These are phyloP conservation scores for Polyporus tsugae DNA, from an alignment of 1,284 basidiomycete species.

Conservation along the genomic window DNA sequence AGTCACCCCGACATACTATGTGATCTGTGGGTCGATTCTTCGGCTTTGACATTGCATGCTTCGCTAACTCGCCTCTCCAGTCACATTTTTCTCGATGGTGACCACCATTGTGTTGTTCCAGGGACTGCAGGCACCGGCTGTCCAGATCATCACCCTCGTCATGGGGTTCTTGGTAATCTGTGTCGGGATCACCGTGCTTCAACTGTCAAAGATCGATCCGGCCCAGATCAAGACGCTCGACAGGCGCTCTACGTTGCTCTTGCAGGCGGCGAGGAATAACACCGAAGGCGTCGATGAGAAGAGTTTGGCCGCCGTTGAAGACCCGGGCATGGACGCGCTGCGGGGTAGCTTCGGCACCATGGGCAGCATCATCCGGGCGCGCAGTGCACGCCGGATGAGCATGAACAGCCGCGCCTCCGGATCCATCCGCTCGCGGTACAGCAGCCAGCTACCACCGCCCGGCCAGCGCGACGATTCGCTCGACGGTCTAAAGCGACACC, in stretches of 20 bases:
- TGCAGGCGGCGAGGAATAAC: conserved; percentile 75
- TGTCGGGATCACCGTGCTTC: conserved; percentile 92
- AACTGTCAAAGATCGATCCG: conserved; percentile 95
- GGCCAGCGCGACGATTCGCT: conserved; percentile 36
- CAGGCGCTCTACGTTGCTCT: conserved; percentile 84
- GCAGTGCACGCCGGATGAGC: conserved; percentile 70
- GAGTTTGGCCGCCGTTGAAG: conserved; percentile 60
- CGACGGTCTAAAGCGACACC: conserved; percentile 70
- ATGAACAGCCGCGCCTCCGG: conserved; percentile 54
- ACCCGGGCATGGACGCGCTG: conserved; percentile 89
- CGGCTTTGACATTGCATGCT: conserved; percentile 6
- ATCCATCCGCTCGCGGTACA: conserved; percentile 38
- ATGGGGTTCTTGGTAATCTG: conserved; percentile 91
- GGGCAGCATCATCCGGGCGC: conserved; percentile 89
- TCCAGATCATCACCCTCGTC: conserved; percentile 89
- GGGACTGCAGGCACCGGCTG: conserved; percentile 82
- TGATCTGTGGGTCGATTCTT: conserved; percentile 65
- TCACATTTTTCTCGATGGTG: conserved; percentile 89
- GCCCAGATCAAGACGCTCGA: conserved; percentile 79
- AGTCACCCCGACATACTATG: conserved; percentile 92
- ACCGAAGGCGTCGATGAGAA: conserved; percentile 75
- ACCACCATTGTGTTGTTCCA: conserved; percentile 91
- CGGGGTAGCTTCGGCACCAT: conserved; percentile 90
- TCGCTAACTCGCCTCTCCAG: conserved; percentile 43
- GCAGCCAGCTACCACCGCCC: conserved; percentile 30